Base-by-base conservation (phyloP, 2,329 filamentous ascomycete genomes). In the Aspergillus sp. region DNA sequence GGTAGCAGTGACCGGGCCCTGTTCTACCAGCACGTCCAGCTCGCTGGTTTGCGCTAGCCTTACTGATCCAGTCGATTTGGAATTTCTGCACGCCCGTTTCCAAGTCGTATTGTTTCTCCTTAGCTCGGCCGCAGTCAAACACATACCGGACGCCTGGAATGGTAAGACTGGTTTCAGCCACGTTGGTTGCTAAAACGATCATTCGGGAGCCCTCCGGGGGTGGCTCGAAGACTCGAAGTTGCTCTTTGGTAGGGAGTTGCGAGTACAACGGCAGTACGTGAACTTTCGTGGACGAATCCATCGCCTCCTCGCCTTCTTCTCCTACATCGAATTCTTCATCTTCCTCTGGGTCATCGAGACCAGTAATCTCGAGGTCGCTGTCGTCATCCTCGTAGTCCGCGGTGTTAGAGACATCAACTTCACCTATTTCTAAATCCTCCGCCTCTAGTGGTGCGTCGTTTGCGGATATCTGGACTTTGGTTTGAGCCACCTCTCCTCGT, bases 81-180 rank as follows among this genome's bases (percentile, higher is more conserved):
- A 96, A 99, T 69, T 89, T 96, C 72, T 99, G 95, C 0, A 99
- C 93, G 3, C 93, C 93, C 8, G 90, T 97, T 11, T 85, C 78
- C n/a, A 85, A 83, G 70, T 98, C 90, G 68, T 95, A 98, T 57
- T 88, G 89, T 61, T 93, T 89, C 73, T 97, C 93, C 74, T 99
- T 99, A 36, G 90, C 89, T 49, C 96, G 84, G 34, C 95, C 95
- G 63, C 90, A 93, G 73, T 98, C 93, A 61, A 99, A 97, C 8
- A 99, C 95, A 69, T 97, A 99, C 59, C 91, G 86, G 60, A 96
- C 93, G 2, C 92, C 93, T 0, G 95, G 93, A 56, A 99, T 99
- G 0, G 95, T 99, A 71, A 99, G 82, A 84, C 90, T 96, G 0
- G 95, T 99, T 75, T 99, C 95, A 0, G 95, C 95, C 44, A 99